Percentiles rank a stretch among this genome's conserved stretches.
Conservation (phyloP, 495 filamentous ascomycete genomes). For the Penicillium pulvis region DNA sequence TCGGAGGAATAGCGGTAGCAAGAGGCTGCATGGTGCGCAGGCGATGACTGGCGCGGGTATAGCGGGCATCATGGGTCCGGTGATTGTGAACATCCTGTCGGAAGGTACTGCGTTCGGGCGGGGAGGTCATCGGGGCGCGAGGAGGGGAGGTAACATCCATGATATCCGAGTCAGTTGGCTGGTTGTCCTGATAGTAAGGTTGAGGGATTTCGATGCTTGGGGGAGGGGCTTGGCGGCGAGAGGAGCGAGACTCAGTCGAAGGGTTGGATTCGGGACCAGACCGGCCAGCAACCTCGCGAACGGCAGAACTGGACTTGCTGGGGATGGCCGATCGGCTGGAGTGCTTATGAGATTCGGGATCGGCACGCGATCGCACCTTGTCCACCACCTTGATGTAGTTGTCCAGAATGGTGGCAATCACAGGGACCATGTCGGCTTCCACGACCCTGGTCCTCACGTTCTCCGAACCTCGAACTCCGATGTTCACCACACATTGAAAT, state of each 20-base stretch:
- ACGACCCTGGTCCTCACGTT: constrained; percentile 90
- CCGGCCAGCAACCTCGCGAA: constrained; percentile 29
- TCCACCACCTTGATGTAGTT: constrained; percentile 98
- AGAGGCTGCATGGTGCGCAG: constrained; percentile 65
- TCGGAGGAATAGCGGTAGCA: constrained; percentile 67
- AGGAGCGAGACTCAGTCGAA: constrained; percentile 48
- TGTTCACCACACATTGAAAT: constrained; percentile 98
- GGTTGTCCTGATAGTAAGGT: constrained; percentile 52
- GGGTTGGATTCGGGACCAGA: constrained; percentile 43
- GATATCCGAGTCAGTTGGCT: constrained; percentile 48
- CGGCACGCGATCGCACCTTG: constrained; percentile 80
- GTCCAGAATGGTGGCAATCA: constrained; percentile 98
- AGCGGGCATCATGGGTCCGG: constrained; percentile 61
- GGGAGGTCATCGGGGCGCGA: constrained; percentile 69
- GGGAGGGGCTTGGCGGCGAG: constrained; percentile 69
- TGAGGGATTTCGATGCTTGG: constrained; percentile 73
- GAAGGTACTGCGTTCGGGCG: constrained; percentile 73
- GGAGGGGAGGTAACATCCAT: constrained; percentile 68
- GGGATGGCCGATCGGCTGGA: constrained; percentile 44
- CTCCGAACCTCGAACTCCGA: constrained; percentile 94
- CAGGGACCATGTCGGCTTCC: constrained; percentile 98
- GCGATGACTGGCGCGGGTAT: constrained; percentile 45
- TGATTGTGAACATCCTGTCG: constrained; percentile 49
- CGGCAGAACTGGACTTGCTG: constrained; percentile 29
- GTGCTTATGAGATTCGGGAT: constrained; percentile 63